Evolutionary conservation across 2,329 filamentous ascomycete species (phyloP).

Genomic region (Colletotrichum sp.): DNA sequence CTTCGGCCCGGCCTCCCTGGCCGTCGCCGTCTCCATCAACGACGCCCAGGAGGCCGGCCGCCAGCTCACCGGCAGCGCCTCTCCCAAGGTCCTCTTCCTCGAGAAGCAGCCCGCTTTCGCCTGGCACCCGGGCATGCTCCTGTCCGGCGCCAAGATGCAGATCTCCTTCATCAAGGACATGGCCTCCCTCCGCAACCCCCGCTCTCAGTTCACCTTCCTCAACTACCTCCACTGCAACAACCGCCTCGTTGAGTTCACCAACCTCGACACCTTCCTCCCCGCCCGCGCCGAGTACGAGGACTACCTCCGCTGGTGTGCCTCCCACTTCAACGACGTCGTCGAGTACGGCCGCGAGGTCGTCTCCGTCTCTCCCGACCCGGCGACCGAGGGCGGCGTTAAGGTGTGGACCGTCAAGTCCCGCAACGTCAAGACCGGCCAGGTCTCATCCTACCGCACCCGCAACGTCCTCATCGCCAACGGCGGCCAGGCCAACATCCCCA

Average conservation of each 20-base stretch:
- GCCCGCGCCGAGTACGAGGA: constrained; percentile 91
- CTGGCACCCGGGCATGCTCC: constrained; percentile 95
- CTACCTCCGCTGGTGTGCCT: constrained; percentile 92
- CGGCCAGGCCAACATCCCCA: constrained; percentile 72
- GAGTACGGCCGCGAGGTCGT: constrained; percentile 81
- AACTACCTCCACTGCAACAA: constrained; percentile 88
- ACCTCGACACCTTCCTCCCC: constrained; percentile 87
- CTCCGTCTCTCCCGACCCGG: constrained; percentile 62
- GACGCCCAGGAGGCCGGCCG: constrained; percentile 69
- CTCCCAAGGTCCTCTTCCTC: constrained; percentile 82
- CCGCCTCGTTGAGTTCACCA: constrained; percentile 89
- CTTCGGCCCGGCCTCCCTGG: constrained; percentile 89
- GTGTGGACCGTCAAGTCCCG: constrained; percentile 72
- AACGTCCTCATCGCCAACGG: constrained; percentile 69
- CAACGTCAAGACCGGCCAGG: constrained; percentile 61
- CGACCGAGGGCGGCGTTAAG: constrained; percentile 54
- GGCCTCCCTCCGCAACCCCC: constrained; percentile 85
- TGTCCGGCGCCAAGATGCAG: constrained; percentile 94
- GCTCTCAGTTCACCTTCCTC: constrained; percentile 91
- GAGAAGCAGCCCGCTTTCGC: constrained; percentile 85
- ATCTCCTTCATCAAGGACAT: constrained; percentile 98
- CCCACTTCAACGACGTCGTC: constrained; percentile 75
- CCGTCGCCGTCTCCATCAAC: constrained; percentile 87
- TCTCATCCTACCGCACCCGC: constrained; percentile 59
- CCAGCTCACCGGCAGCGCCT: constrained; percentile 40